phyloP scores from a whole-genome alignment of 2,329 filamentous ascomycete genomes.

The Sphaerostilbella broomeana region DNA sequence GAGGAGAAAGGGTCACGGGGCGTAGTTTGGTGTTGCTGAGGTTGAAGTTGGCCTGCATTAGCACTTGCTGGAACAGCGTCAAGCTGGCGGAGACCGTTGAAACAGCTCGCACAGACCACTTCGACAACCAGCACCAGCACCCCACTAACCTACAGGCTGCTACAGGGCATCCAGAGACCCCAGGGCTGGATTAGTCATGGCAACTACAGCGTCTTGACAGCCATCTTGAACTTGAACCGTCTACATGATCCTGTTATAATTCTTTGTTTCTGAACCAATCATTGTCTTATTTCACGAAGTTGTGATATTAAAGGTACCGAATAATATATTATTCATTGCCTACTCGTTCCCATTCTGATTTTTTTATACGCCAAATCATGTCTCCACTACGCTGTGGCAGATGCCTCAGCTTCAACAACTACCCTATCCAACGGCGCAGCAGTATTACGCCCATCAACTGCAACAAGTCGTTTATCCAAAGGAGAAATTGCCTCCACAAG shows the following conservation, averaged over 20 bases:
- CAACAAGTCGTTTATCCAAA: conserved; percentile 32
- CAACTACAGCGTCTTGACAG: too few relatives aligned
- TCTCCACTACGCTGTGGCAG: conserved; percentile 17
- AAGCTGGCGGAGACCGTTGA: not conserved
- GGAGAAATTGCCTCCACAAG: conserved; percentile 35
- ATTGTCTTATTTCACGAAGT: too few relatives aligned
- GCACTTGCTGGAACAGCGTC: not conserved
- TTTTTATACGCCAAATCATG: not conserved
- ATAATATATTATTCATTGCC: not conserved
- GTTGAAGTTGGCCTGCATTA: too few relatives aligned
- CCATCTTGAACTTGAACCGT: too few relatives aligned
- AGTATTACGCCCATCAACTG: conserved; percentile 19
- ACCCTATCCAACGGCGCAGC: conserved; percentile 29
- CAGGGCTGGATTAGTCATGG: too few relatives aligned
- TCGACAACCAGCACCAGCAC: not conserved
- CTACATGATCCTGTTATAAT: too few relatives aligned
- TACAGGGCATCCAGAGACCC: too few relatives aligned
- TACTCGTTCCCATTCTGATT: not conserved
- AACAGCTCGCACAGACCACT: conserved; percentile 10
- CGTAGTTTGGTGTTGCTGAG: too few relatives aligned
- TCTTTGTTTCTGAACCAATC: too few relatives aligned
- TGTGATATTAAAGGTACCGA: too few relatives aligned
- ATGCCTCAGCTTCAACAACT: conserved; percentile 19
- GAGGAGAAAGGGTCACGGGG: too few relatives aligned
- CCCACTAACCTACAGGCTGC: not conserved